Conservation (phyloP, 495 filamentous ascomycete species). For the Acidiella bohemica region DNA sequence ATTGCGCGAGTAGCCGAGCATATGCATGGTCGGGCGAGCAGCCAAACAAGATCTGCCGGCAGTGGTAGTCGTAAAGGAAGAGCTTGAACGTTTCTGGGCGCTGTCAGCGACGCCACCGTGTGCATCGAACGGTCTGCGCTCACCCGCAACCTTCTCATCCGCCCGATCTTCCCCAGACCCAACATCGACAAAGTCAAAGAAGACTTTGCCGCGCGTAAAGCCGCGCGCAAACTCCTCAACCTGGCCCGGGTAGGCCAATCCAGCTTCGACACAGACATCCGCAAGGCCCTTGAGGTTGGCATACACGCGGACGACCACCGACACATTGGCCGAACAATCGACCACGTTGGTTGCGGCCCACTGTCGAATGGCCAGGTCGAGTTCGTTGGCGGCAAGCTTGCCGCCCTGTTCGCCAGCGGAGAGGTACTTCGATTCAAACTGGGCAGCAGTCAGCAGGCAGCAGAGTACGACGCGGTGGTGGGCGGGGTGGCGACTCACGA, state of each 20-base stretch:
- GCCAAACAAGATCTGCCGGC: conserved; percentile 68
- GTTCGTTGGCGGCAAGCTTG: conserved; percentile 38
- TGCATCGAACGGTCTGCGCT: too few relatives aligned
- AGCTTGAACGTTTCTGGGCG: conserved; percentile 61
- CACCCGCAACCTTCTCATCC: conserved; percentile 37
- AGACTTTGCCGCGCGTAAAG: conserved; percentile 46
- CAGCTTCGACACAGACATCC: conserved; percentile 35
- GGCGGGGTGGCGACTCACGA: too few relatives aligned
- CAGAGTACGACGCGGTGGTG: too few relatives aligned
- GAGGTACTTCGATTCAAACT: too few relatives aligned
- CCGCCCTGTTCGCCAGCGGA: conserved; percentile 37
- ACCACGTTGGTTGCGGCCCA: conserved; percentile 8
- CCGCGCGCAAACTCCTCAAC: conserved; percentile 39
- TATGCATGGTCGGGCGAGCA: conserved; percentile 67
- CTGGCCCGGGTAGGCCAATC: conserved; percentile 29
- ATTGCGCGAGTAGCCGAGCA: conserved; percentile 53
- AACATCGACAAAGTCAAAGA: conserved; percentile 50
- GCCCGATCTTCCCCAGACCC: conserved; percentile 46
- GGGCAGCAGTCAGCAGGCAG: too few relatives aligned
- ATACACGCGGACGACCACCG: conserved; percentile 48
- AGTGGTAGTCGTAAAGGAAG: conserved; percentile 55
- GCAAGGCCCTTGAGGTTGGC: conserved; percentile 44
- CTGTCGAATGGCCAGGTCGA: conserved; percentile 34
- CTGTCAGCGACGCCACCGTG: not conserved
- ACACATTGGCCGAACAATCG: conserved; percentile 31